A percentile compares a stretch with the other conserved stretches of the same genome.
These are phyloP conservation scores for Saturnispora besseyi DNA, from an alignment of 805 yeast genomes.

Conservation along the genomic window DNA sequence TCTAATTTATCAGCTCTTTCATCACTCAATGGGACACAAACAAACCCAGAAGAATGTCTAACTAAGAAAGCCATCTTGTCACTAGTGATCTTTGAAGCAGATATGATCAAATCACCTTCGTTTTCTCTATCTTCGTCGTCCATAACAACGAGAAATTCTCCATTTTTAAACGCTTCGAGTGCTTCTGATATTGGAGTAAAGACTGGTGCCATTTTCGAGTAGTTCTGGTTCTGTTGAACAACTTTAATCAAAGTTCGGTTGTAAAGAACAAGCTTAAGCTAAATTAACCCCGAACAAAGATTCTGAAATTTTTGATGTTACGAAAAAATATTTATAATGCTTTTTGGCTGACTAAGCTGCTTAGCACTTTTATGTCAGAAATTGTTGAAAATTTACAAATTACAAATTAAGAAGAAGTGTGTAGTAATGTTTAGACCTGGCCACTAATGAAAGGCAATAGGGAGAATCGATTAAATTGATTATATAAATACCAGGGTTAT, in stretches of 20 bases:
- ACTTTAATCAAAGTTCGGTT: neutral
- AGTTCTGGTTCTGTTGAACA: too few species aligned
- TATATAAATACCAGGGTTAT: too few species aligned
- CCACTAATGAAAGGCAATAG: too few species aligned
- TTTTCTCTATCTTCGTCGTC: conserved; percentile 95
- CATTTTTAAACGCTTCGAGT: conserved; percentile 58
- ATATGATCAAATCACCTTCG: conserved; percentile 92
- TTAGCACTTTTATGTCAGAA: neutral
- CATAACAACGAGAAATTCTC: conserved; percentile 88
- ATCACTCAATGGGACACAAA: conserved; percentile 80
- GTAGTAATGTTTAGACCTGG: too few species aligned
- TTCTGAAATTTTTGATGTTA: neutral
- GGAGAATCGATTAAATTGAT: too few species aligned
- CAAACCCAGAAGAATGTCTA: conserved; percentile 80
- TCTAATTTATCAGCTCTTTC: conserved; percentile 72
- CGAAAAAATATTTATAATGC: neutral
- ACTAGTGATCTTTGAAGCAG: conserved; percentile 75
- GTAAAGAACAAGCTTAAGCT: neutral
- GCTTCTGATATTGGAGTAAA: conserved; percentile 63
- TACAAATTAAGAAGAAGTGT: too few species aligned
- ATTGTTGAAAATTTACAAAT: too few species aligned
- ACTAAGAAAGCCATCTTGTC: conserved; percentile 92
- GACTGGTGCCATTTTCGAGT: conserved; percentile 1
- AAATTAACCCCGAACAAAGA: neutral
- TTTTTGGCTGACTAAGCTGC: conserved; percentile 5